Percentiles rank a stretch among this genome's conserved stretches.
Conservation (phyloP, 257 asterid species). For the Rhazya stricta region DNA sequence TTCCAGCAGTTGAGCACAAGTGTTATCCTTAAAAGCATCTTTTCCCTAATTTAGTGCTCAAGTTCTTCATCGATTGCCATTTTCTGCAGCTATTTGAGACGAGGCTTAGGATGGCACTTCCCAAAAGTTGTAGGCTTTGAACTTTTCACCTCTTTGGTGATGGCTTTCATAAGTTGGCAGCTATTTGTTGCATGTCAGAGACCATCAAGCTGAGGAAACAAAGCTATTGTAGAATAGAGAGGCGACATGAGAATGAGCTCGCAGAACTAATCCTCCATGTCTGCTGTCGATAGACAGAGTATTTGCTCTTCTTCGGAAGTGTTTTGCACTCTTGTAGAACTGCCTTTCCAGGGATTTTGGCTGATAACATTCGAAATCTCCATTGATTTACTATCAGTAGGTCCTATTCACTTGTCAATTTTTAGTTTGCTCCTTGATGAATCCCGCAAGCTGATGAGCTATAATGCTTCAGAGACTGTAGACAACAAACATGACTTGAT, state of each 20-base stretch:
- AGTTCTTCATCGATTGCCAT: background rate
- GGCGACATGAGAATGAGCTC: background rate
- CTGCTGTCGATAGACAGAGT: too few relatives aligned
- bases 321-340: background rate
- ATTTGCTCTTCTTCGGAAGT: background rate
- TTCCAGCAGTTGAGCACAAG: background rate
- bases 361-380: background rate
- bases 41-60: background rate
- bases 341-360: conserved; percentile 9
- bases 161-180: conserved; percentile 98
- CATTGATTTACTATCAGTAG: background rate
- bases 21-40: background rate
- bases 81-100: conserved; percentile 69
- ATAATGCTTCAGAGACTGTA: background rate
- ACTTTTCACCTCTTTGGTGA: conserved; percentile 65
- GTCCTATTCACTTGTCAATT: background rate
- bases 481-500: background rate
- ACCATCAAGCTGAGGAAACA: conserved; percentile 47
- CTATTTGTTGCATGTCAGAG: conserved; percentile 81
- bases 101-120: conserved; percentile 83
- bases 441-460: too few relatives aligned
- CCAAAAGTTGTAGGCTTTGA: conserved; percentile 85
- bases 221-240: background rate
- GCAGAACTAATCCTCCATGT: background rate
- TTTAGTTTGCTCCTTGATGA: too few relatives aligned